These are phyloP conservation scores for Sarocladium strictum DNA, from an alignment of 2,329 filamentous ascomycete genomes.

Conservation along the genomic window DNA sequence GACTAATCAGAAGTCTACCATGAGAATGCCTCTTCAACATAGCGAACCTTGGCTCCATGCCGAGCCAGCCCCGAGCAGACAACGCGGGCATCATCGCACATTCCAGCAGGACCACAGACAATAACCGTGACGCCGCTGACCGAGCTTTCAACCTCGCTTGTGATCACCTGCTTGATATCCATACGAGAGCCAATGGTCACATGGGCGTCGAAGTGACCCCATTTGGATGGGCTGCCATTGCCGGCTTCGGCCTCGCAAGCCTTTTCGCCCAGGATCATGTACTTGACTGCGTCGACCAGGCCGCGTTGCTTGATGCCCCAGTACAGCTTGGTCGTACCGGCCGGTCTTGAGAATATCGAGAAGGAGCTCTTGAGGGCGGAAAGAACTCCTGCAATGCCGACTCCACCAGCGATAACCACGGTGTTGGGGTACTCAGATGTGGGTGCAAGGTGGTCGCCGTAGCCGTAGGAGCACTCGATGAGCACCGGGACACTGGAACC, in stretches of 20 bases:
- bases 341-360: not conserved
- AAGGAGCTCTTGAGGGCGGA: not conserved
- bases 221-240: not conserved
- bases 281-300: not conserved
- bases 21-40: conserved; percentile 12
- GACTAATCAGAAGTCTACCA: conserved; percentile 2
- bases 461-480: conserved; percentile 15
- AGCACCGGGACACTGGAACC: conserved; percentile 13
- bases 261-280: not conserved
- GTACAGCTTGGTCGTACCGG: conserved; percentile 12
- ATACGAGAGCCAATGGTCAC: conserved; percentile 4
- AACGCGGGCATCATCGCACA: conserved; percentile 14
- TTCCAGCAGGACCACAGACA: conserved; percentile 13
- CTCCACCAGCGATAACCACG: conserved; percentile 22
- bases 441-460: conserved; percentile 7
- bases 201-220: conserved; percentile 13
- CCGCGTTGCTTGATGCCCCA: conserved; percentile 12
- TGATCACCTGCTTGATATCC: conserved; percentile 7
- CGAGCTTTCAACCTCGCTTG: conserved; percentile 8
- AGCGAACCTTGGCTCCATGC: conserved; percentile 10
- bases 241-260: not conserved
- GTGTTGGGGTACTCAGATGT: conserved; percentile 16
- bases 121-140: conserved; percentile 11
- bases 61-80: conserved; percentile 11
- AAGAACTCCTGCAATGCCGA: conserved; percentile 22